phyloP scores from a whole-genome alignment of 805 yeast species.

The Candida ficus region DNA sequence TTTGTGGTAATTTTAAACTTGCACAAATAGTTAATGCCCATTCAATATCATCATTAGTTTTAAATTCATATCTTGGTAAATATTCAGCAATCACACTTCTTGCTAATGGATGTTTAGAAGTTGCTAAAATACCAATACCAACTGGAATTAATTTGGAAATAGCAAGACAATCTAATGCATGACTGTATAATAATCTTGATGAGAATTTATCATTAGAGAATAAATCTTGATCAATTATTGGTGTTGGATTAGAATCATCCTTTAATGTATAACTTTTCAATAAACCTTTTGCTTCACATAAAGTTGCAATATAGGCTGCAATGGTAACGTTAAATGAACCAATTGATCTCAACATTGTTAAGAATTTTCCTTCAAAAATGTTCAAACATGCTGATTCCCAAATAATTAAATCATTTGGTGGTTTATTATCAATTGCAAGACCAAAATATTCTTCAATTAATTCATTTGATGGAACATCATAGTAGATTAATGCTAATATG shows the following conservation, averaged over 20 bases:
- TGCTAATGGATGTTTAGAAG: conserved; percentile 40
- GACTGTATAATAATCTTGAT: conserved; percentile 49
- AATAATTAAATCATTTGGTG: conserved; percentile 33
- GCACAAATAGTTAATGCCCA: conserved; percentile 76
- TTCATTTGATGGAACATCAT: conserved; percentile 49
- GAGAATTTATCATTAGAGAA: conserved; percentile 38
- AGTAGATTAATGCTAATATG: conserved; percentile 49
- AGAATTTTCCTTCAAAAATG: conserved; percentile 48
- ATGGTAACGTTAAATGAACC: conserved; percentile 59
- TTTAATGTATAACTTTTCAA: conserved; percentile 35
- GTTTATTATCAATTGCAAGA: conserved; percentile 28
- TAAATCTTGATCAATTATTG: conserved; percentile 23
- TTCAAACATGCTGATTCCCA: conserved; percentile 57
- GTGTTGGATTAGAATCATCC: conserved; percentile 12
- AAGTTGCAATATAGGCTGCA: conserved; percentile 55
- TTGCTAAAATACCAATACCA: conserved; percentile 59
- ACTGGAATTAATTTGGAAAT: conserved; percentile 54
- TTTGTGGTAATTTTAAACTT: conserved; percentile 51
- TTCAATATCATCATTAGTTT: conserved; percentile 71
- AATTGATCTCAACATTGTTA: conserved; percentile 52
- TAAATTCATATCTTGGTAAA: conserved; percentile 54
- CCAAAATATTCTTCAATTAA: conserved; percentile 37
- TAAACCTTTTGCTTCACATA: conserved; percentile 61
- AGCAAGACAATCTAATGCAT: conserved; percentile 50
- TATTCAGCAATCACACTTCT: conserved; percentile 47